A percentile compares a stretch with the other conserved stretches of the same genome.
Evolutionary conservation across 2,329 filamentous ascomycete genomes (phyloP).

Genomic region (Neurospora sp.): DNA sequence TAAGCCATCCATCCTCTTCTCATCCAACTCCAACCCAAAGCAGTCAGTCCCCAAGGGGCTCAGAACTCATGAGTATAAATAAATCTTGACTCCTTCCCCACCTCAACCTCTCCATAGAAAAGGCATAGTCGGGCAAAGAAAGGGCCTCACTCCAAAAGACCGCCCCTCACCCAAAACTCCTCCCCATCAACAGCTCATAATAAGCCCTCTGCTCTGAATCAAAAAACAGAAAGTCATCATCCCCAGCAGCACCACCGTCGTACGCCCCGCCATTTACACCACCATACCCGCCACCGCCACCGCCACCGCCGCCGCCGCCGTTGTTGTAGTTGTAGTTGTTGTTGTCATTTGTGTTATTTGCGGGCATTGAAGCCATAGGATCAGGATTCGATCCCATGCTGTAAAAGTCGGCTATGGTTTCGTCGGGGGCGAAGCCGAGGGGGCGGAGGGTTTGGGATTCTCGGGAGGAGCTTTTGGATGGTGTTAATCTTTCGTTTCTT

Average conservation of each 20-base stretch:
- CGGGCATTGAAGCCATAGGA: constrained; percentile 13
- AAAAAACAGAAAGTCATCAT: constrained; percentile 11
- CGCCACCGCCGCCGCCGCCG: neutral
- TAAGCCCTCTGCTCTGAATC: constrained; percentile 28
- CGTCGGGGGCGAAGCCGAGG: constrained; percentile 27
- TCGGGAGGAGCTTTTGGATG: constrained; percentile 19
- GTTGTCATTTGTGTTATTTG: constrained; percentile 5
- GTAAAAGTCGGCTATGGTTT: constrained; percentile 28
- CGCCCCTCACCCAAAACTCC: constrained; percentile 3
- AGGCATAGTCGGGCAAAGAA: too few relatives aligned
- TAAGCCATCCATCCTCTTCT: too few relatives aligned
- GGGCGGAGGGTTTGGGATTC: constrained; percentile 26
- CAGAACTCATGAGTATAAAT: too few relatives aligned
- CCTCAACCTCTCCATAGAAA: too few relatives aligned
- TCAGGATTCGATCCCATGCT: constrained; percentile 28
- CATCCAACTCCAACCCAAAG: too few relatives aligned
- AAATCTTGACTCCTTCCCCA: too few relatives aligned
- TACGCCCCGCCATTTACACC: neutral
- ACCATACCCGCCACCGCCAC: neutral
- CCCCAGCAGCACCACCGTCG: neutral
- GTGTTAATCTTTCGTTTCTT: neutral
- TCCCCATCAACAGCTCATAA: constrained; percentile 29
- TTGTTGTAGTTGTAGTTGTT: neutral
- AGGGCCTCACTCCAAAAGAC: too few relatives aligned
- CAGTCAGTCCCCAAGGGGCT: too few relatives aligned